Evolutionary conservation across 805 yeast species (phyloP).

Genomic region (Huiozyma naganishii): DNA sequence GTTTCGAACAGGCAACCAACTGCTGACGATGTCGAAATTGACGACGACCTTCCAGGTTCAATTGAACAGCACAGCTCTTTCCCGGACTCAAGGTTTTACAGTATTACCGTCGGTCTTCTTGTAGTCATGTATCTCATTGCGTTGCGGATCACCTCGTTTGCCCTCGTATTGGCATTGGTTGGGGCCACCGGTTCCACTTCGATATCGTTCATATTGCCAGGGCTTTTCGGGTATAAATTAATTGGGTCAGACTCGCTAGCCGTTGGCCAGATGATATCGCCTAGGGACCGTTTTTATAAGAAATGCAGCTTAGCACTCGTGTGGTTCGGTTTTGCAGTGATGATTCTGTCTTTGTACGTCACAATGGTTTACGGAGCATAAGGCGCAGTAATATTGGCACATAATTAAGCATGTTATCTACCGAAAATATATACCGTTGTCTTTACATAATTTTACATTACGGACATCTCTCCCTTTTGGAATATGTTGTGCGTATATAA

Average conservation of each 20-base stretch:
- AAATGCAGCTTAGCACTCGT: constrained; percentile 44
- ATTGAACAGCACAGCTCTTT: constrained; percentile 13
- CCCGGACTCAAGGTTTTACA: constrained; percentile 15
- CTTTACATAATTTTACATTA: too few species aligned
- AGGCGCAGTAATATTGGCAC: neutral
- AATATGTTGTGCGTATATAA: too few species aligned
- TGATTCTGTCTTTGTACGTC: constrained; percentile 50
- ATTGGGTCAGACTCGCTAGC: constrained; percentile 33
- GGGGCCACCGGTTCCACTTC: constrained; percentile 93
- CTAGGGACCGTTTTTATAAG: constrained; percentile 25
- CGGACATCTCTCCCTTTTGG: too few species aligned
- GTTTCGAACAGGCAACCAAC: neutral
- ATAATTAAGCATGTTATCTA: too few species aligned
- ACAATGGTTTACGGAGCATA: constrained; percentile 18
- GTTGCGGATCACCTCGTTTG: constrained; percentile 57
- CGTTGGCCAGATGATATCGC: constrained; percentile 22
- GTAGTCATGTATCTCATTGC: constrained; percentile 53
- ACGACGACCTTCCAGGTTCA: constrained; percentile 4
- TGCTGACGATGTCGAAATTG: constrained; percentile 1
- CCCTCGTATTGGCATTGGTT: constrained; percentile 72
- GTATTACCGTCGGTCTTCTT: constrained; percentile 36
- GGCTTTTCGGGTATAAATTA: constrained; percentile 69
- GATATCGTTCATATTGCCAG: constrained; percentile 84
- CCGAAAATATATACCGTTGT: too few species aligned
- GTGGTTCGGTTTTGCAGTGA: constrained; percentile 60